Conservation (phyloP, 208 protist species). For the Balamuthia mandrillaris region DNA sequence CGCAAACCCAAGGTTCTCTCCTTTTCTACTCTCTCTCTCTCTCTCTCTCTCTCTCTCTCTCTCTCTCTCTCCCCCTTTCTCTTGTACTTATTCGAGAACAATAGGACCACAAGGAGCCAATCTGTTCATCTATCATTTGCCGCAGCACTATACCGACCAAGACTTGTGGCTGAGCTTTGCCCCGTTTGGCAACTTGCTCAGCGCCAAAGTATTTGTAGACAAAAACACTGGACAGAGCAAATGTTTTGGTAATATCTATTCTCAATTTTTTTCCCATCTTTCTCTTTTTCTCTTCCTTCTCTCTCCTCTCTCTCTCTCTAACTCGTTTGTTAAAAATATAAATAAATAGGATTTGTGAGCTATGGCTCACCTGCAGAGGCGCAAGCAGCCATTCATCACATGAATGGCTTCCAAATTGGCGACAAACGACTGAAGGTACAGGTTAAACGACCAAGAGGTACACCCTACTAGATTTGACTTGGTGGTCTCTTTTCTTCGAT, state of each 20-base stretch:
- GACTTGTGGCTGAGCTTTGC: slow-evolving; percentile 49
- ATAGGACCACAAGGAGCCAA: slow-evolving; percentile 46
- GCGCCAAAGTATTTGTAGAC: slow-evolving; percentile 61
- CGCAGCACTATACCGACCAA: slow-evolving; percentile 46
- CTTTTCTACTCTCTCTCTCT: not conserved
- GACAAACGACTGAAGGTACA: slow-evolving; percentile 64
- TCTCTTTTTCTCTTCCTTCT: not conserved
- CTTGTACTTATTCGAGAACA: not conserved
- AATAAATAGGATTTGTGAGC: slow-evolving; percentile 49
- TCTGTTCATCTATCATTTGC: slow-evolving; percentile 66
- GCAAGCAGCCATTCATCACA: slow-evolving; percentile 48
- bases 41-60: not conserved
- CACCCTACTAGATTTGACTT: slow-evolving; percentile 35
- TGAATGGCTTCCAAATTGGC: slow-evolving; percentile 64
- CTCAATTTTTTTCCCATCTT: not conserved
- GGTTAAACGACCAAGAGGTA: slow-evolving; percentile 33
- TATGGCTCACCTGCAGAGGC: slow-evolving; percentile 57
- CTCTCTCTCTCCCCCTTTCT: not conserved
- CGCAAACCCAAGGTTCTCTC: too few relatives aligned
- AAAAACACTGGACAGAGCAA: slow-evolving; percentile 51
- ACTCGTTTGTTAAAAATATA: not conserved
- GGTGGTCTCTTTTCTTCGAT: too few relatives aligned
- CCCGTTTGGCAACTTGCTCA: slow-evolving; percentile 56
- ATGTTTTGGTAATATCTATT: slow-evolving; percentile 41
- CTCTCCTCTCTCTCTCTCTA: not conserved